phyloP scores from a whole-genome alignment of 2,329 filamentous ascomycete genomes.

The Colletotrichum sp. region DNA sequence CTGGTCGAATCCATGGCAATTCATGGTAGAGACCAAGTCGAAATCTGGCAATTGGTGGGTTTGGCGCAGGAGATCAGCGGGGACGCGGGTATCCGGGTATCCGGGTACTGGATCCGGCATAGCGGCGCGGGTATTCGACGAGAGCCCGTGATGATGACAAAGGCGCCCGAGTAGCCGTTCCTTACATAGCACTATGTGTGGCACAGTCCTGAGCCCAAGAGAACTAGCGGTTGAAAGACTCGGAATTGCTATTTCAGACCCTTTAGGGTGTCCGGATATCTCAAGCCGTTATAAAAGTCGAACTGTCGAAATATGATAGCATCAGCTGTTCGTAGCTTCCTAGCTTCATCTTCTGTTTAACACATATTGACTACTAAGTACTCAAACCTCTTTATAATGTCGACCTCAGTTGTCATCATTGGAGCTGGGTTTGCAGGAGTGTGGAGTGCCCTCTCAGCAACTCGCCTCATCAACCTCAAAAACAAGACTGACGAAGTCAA shows the following conservation, averaged over 20 bases:
- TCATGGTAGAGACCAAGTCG: background rate
- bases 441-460: slow-evolving; percentile 40
- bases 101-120: background rate
- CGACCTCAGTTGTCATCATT: slow-evolving; percentile 25
- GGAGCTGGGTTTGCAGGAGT: slow-evolving; percentile 41
- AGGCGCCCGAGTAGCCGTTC: background rate
- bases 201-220: background rate
- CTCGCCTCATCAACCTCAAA: slow-evolving; percentile 31
- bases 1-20: background rate
- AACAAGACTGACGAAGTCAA: slow-evolving; percentile 26
- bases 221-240: background rate
- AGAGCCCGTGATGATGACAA: background rate
- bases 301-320: background rate
- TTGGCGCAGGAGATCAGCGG: background rate
- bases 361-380: background rate
- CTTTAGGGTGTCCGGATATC: background rate
- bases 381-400: background rate
- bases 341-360: background rate
- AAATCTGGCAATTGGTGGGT: background rate
- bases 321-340: background rate
- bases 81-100: slow-evolving; percentile 15
- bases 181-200: background rate
- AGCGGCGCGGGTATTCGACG: background rate
- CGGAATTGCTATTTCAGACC: background rate
- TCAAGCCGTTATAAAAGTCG: background rate